These are phyloP conservation scores for Tylopilus rubrobrunneus DNA, from an alignment of 768 basidiomycete species.

Conservation along the genomic window DNA sequence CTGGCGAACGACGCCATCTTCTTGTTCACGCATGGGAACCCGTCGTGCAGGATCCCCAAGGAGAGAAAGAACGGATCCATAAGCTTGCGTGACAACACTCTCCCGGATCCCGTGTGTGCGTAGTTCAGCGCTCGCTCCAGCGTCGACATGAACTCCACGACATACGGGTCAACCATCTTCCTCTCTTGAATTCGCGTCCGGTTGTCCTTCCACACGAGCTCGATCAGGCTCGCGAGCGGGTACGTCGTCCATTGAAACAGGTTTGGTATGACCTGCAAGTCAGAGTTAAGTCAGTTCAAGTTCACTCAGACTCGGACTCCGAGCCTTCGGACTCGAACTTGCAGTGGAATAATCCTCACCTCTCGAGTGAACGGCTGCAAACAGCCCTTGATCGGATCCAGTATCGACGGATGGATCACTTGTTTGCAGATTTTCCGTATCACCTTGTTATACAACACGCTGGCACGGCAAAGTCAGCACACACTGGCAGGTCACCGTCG, in stretches of 20 bases:
- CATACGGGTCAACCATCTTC: background rate
- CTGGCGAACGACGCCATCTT: too few species aligned
- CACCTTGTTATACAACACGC: background rate
- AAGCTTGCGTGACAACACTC: too few species aligned
- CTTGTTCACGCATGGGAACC: too few species aligned
- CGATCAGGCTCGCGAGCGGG: background rate
- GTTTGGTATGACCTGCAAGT: background rate
- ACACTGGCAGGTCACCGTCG: too few species aligned
- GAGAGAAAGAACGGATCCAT: too few species aligned
- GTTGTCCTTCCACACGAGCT: background rate
- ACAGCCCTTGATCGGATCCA: background rate
- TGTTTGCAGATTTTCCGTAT: background rate
- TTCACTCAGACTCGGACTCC: too few species aligned
- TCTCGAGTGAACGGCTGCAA: background rate
- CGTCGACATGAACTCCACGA: too few species aligned
- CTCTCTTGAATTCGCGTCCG: rapidly evolving
- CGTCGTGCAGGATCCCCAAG: too few species aligned
- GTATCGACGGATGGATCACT: background rate
- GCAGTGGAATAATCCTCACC: background rate
- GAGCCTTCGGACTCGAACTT: too few species aligned
- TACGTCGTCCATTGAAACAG: background rate
- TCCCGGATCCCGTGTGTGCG: too few species aligned
- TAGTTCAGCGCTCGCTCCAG: too few species aligned
- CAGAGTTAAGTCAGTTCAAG: too few species aligned
- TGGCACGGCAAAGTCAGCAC: background rate